These are phyloP conservation scores for Henckelia pumila DNA, from an alignment of 257 asterid species.

Conservation along the genomic window DNA sequence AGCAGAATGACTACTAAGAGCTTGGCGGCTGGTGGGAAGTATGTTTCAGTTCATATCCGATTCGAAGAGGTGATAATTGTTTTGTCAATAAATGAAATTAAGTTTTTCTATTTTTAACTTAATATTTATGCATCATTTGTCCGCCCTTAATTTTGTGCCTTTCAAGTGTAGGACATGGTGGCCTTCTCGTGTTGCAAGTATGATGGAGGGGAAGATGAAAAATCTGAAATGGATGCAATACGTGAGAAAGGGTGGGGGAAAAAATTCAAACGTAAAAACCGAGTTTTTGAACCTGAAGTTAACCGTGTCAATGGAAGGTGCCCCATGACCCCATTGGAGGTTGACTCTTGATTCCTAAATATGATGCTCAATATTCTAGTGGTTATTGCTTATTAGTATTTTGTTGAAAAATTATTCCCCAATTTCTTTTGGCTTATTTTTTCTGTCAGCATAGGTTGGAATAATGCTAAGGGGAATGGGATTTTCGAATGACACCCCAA, in stretches of 20 bases:
- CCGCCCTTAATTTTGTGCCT: constrained; percentile 5
- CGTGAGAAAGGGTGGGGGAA: constrained; percentile 83
- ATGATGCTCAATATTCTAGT: background rate
- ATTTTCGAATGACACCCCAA: constrained; percentile 63
- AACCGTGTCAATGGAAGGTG: constrained; percentile 80
- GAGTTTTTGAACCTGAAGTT: constrained; percentile 51
- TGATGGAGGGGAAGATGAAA: constrained; percentile 67
- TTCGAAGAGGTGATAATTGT: constrained; percentile 62
- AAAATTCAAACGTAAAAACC: constrained; percentile 48
- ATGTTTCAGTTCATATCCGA: constrained; percentile 78
- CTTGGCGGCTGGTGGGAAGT: constrained; percentile 56
- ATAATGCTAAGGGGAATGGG: constrained; percentile 98
- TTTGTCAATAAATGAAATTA: background rate
- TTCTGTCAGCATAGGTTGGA: constrained; percentile 94
- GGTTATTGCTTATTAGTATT: background rate
- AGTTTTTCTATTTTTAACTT: background rate
- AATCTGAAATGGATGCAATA: constrained; percentile 54
- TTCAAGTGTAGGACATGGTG: constrained; percentile 71
- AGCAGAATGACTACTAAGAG: constrained; percentile 65
- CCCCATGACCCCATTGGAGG: constrained; percentile 96
- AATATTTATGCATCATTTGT: background rate
- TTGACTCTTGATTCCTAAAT: constrained; percentile 31
- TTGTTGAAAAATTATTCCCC: background rate
- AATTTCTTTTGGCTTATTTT: constrained; percentile 35
- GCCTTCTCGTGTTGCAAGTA: constrained; percentile 84